Percentiles rank a stretch among this genome's conserved stretches.
phyloP scores from a whole-genome alignment of 108 stramenopile genomes.

The Nitzschia palea region DNA sequence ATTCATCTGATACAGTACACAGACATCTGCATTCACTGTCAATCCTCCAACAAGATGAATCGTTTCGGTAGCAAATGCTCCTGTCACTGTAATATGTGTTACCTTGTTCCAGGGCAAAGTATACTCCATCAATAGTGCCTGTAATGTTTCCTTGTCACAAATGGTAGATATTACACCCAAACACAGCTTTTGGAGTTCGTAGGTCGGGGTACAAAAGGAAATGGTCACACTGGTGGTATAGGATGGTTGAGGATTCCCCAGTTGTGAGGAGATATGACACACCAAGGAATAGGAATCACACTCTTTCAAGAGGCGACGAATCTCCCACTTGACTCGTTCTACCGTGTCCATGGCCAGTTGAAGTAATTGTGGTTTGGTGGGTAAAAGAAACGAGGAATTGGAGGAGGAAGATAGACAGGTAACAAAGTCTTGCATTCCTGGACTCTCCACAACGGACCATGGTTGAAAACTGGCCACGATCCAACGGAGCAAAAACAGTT shows the following conservation, averaged over 20 bases:
- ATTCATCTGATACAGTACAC: constrained; percentile 6
- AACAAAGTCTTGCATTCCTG: constrained; percentile 3
- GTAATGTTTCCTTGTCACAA: background rate
- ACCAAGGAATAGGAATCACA: constrained; percentile 3
- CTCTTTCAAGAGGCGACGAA: background rate
- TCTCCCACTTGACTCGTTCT: constrained; percentile 13
- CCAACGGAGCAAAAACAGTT: constrained; percentile 10
- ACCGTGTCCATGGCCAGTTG: constrained; percentile 8
- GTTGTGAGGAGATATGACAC: background rate
- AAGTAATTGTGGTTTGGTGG: constrained; percentile 7
- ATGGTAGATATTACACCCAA: constrained; percentile 8
- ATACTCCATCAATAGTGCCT: background rate
- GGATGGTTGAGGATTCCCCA: background rate
- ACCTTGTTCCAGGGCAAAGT: background rate
- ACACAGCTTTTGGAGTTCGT: constrained; percentile 4
- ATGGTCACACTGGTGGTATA: constrained; percentile 10
- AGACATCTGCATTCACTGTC: background rate
- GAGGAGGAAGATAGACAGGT: background rate
- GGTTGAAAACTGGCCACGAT: constrained; percentile 13
- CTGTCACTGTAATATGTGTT: background rate
- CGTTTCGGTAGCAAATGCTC: background rate
- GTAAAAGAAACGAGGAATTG: background rate
- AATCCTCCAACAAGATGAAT: constrained; percentile 1
- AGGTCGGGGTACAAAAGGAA: constrained; percentile 18
- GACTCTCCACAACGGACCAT: constrained; percentile 8